Percentiles rank a stretch among this genome's conserved stretches.
phyloP scores from a whole-genome alignment of 176 grass and related monocot genomes.

The Rhipidocladum racemiflorum region DNA sequence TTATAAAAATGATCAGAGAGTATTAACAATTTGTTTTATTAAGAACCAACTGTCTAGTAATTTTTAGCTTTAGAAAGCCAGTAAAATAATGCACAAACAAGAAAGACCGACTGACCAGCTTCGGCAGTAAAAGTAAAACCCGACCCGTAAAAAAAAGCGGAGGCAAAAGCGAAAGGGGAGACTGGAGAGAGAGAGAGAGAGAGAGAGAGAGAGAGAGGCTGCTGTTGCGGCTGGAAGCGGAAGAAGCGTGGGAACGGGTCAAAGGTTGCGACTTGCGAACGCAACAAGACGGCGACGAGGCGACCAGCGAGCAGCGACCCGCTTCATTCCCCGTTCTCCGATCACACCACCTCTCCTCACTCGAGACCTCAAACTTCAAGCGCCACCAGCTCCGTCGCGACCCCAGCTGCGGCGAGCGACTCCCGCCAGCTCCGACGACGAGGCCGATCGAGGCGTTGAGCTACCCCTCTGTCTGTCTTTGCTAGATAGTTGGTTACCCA shows the following conservation, averaged over 20 bases:
- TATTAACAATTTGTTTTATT: neutral
- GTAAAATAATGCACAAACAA: neutral
- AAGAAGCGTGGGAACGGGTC: conserved; percentile 21
- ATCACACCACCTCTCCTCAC: neutral
- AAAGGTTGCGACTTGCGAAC: conserved; percentile 41
- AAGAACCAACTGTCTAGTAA: neutral
- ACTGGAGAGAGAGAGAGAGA: too few relatives aligned
- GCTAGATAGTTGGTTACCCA: neutral
- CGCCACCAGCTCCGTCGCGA: neutral
- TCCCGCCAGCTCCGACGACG: neutral
- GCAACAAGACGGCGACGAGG: conserved; percentile 22
- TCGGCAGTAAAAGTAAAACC: too few relatives aligned
- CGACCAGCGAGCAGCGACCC: too few relatives aligned
- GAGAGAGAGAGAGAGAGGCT: too few relatives aligned
- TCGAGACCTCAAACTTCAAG: neutral
- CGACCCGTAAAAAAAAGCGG: neutral
- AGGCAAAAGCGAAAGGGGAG: too few relatives aligned
- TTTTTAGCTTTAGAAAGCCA: neutral
- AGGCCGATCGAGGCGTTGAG: neutral
- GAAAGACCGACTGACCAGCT: too few relatives aligned
- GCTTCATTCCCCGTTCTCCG: neutral
- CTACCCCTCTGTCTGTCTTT: neutral
- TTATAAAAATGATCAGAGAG: too few relatives aligned
- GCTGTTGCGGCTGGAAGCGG: too few relatives aligned
- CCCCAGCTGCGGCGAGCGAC: neutral